Base-by-base conservation (phyloP, 202 grass and related monocot species). In the Setaria italica region DNA sequence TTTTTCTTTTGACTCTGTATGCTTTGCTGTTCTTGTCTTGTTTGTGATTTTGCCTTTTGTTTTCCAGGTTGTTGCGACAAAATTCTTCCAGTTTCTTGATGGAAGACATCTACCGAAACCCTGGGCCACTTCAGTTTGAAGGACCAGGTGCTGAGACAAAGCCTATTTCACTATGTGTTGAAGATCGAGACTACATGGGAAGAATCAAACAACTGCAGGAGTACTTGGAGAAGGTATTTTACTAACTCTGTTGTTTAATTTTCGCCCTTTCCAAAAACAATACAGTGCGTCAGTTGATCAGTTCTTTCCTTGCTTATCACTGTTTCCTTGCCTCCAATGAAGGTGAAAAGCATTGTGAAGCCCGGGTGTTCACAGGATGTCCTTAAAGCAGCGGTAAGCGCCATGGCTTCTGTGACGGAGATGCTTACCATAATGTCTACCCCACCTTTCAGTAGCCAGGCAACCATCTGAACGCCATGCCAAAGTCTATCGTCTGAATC, bases 121-220 rank as follows among this genome's bases (percentile, higher is more conserved):
- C 93, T 57, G 97, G 93, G 25, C 97, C 97, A 6, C 90, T 94
- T 59, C 97, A 99, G 81, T 99, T 94, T 67, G 93, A 94, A 70
- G 97, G 93, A 59, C 76, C 92, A 53, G 93, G 93, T 81, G 90
- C 91, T 19, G 93, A 96, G 84, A 37, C 88, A 6, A 99, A 99
- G 56, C 78, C 90, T 37, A 83, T 94, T 81, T 85, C 97, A 29
- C 85, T 99, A 74, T 89, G 87, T 39, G 97, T 99, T 57, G 97
- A 99, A 88, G 97, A 99, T 89, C 90, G 90, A 87, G 97, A 99
- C 62, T 99, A 99, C 87, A 99, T 99, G 93, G 97, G 93, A 72
- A 88, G 97, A 84, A 99, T 99, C 78, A 99, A 99, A 80, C 87
- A 94, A 74, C 79, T 99, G 53, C 90, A 96, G 87, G 97, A 96